Base-by-base conservation (phyloP, 1,284 basidiomycete species). In the Naganishia sp. region DNA sequence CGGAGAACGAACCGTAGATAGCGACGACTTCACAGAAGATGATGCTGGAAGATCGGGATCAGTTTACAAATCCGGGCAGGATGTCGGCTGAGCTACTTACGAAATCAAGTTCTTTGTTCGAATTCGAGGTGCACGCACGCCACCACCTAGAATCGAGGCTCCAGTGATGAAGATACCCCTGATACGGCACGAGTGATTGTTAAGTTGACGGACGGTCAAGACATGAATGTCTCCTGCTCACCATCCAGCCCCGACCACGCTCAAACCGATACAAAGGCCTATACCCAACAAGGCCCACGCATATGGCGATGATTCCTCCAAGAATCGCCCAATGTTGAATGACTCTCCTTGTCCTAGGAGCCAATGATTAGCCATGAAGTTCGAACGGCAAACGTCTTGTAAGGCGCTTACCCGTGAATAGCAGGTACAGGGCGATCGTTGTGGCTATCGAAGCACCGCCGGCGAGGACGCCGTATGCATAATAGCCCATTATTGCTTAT, bases 1-100 rank as follows among this genome's bases (percentile, higher is more conserved):
- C 89, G 69, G 79, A 13, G 35, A 13, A 39, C 35, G 35, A 39
- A 94, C 92, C 94, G 80, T 95, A 96, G 75, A 96, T 96, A 68
- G 93, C 94, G 25, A 96, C 92, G 72, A 97, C 95, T 83, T 99
- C 95, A 79, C 95, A 98, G 83, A 99, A 98, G 77, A 99, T 98
- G 82, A 99, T 94, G 70, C 93, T 95, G 73, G 13, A 13, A 15
- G 2, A 15, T 46, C 28, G 18, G 23, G 15, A 35, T 31, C 11
- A 31, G 54, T 15, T 10, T 23, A 21, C 28, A 41, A 23, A 28
- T 18, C 62, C 35, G 39, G 41, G 9, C 23, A 46, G 21, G 21
- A 56, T 28, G 6, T 9, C 23, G 39, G 15, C 32, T 18, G 13
- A 23, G 9, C 17, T 15, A 78, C 85, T 67, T 67, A 92, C 94